phyloP scores from a whole-genome alignment of 2,329 filamentous ascomycete species.

The Elsinoe ampelina region DNA sequence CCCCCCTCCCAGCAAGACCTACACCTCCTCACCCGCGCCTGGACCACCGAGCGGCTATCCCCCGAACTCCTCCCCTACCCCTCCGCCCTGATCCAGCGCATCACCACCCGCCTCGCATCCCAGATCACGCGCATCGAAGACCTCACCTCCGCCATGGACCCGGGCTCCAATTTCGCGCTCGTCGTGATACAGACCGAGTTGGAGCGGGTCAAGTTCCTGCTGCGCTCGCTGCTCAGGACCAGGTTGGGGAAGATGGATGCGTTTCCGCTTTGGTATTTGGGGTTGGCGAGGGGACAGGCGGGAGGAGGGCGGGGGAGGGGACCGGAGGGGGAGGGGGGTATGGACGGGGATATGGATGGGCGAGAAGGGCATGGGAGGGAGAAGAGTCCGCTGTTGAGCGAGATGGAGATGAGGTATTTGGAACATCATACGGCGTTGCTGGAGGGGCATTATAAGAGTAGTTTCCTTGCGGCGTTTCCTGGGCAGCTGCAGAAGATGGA shows the following conservation, averaged over 20 bases:
- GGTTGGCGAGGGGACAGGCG: constrained; percentile 17
- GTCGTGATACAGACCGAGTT: constrained; percentile 96
- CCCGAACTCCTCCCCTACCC: constrained; percentile 81
- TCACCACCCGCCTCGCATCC: constrained; percentile 49
- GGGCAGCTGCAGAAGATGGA: constrained; percentile 71
- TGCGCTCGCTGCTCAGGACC: constrained; percentile 71
- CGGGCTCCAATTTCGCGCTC: constrained; percentile 82
- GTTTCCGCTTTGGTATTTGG: constrained; percentile 22
- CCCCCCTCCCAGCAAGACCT: constrained; percentile 62
- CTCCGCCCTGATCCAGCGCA: constrained; percentile 67
- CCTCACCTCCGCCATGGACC: constrained; percentile 75
- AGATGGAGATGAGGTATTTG: constrained; percentile 71
- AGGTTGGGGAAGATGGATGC: constrained; percentile 72
- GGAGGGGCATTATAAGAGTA: constrained; percentile 72
- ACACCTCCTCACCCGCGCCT: constrained; percentile 80
- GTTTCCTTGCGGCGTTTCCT: constrained; percentile 78
- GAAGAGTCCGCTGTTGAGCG: constrained; percentile 37
- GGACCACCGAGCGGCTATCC: constrained; percentile 83
- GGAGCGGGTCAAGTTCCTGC: constrained; percentile 84
- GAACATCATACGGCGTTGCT: constrained; percentile 76
- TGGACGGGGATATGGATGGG: not conserved
- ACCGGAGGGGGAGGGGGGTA: not conserved
- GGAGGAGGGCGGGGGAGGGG: not conserved
- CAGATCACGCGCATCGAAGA: constrained; percentile 42
- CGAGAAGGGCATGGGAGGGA: not conserved